Evolutionary conservation across 257 asterid species (phyloP).

Genomic region (Nicotiana tomentosiformis): DNA sequence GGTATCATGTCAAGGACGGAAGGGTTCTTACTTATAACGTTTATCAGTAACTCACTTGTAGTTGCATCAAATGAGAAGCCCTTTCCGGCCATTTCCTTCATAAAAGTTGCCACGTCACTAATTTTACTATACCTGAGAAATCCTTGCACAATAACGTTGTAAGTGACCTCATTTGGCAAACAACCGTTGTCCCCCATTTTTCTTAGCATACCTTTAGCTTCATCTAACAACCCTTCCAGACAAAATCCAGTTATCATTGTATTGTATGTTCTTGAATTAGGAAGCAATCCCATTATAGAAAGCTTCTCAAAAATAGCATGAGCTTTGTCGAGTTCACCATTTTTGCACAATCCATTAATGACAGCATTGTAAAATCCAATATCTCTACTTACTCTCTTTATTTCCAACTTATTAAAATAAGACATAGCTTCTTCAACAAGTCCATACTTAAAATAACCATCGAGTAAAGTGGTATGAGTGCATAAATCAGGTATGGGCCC

Average conservation of each 20-base stretch:
- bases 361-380: neutral
- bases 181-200: conserved; percentile 8
- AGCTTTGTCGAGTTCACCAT: conserved; percentile 5
- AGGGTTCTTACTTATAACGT: neutral
- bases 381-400: neutral
- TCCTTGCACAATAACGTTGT: neutral
- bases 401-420: neutral
- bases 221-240: conserved; percentile 8
- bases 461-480: neutral
- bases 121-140: no score
- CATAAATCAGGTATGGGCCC: neutral
- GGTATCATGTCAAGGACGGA: neutral
- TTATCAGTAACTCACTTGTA: neutral
- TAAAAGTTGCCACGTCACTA: neutral
- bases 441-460: conserved; percentile 5
- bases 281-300: conserved; percentile 4
- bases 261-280: neutral
- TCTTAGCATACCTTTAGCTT: neutral
- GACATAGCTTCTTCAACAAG: conserved; percentile 3
- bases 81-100: conserved; percentile 14
- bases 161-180: neutral
- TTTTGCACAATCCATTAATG: neutral
- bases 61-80: neutral
- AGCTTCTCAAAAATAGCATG: neutral
- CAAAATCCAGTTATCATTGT: conserved; percentile 8